phyloP scores from a whole-genome alignment of 2,329 filamentous ascomycete genomes.

The Cladophialophora immunda region DNA sequence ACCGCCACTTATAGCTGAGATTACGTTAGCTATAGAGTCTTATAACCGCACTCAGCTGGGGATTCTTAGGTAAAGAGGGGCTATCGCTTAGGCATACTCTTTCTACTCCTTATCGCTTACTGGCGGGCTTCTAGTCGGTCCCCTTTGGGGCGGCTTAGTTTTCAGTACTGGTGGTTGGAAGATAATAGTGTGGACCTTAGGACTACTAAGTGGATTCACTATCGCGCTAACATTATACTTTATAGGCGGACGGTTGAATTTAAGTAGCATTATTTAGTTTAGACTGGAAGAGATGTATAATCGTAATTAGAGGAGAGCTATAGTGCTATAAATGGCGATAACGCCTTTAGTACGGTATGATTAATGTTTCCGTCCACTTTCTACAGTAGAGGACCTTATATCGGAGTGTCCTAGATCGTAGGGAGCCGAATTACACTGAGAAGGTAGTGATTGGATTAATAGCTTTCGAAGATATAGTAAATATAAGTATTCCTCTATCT shows the following conservation, averaged over 20 bases:
- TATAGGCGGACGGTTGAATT: neutral
- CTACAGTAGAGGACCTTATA: too few species aligned
- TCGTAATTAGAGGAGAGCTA: too few species aligned
- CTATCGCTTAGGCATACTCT: constrained; percentile 71
- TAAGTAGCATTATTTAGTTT: too few species aligned
- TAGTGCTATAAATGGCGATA: too few species aligned
- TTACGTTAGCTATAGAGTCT: constrained; percentile 61
- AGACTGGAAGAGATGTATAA: too few species aligned
- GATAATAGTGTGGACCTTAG: constrained; percentile 44
- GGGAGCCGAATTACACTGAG: too few species aligned
- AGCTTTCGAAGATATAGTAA: too few species aligned
- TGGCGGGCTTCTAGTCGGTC: constrained; percentile 66
- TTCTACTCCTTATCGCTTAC: constrained; percentile 70
- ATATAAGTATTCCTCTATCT: too few species aligned
- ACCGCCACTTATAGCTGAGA: constrained; percentile 64
- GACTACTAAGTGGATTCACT: constrained; percentile 35
- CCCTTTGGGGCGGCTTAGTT: constrained; percentile 63
- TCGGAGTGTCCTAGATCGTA: too few species aligned
- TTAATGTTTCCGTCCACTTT: too few species aligned
- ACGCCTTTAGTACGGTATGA: too few species aligned
- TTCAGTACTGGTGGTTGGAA: constrained; percentile 47
- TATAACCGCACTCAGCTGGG: constrained; percentile 63
- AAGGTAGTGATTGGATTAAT: too few species aligned
- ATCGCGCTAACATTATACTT: neutral
- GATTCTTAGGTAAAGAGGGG: constrained; percentile 58